Percentiles rank a stretch among this genome's conserved stretches.
Evolutionary conservation across 176 grass and related monocot genomes (phyloP).

Genomic region (Oryza australiensis): DNA sequence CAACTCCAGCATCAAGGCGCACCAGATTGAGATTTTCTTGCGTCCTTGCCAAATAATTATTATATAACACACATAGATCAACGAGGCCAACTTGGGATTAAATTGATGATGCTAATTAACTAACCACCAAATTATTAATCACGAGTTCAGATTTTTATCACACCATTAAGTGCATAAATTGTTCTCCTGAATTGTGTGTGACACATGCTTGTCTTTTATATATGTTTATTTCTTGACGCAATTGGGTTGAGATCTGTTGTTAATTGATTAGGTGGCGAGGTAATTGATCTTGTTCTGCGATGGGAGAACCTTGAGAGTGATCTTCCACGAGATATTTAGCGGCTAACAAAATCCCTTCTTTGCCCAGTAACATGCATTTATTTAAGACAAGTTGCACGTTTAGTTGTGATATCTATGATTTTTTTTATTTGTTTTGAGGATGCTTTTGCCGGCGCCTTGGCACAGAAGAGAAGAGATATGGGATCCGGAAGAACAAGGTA

Average conservation of each 20-base stretch:
- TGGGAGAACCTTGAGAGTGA: neutral
- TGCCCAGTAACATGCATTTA: neutral
- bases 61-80: neutral
- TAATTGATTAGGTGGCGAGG: constrained; percentile 3
- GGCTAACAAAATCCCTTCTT: neutral
- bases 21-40: constrained; percentile 19
- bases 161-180: neutral
- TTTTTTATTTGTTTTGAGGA: neutral
- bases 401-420: neutral
- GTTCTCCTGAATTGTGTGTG: neutral
- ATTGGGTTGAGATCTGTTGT: constrained; percentile 7
- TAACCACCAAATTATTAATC: constrained; percentile 1
- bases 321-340: constrained; percentile 25
- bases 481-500: neutral
- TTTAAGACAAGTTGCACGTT: neutral
- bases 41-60: neutral
- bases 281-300: neutral
- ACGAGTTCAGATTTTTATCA: neutral
- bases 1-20: neutral
- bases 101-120: neutral
- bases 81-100: constrained; percentile 2
- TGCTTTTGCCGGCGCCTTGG: constrained; percentile 17
- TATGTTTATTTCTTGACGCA: constrained; percentile 1
- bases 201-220: neutral
- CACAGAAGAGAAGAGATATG: constrained; percentile 32